Conservation (phyloP, 2,329 filamentous ascomycete species). For the Didymella keratinophila region DNA sequence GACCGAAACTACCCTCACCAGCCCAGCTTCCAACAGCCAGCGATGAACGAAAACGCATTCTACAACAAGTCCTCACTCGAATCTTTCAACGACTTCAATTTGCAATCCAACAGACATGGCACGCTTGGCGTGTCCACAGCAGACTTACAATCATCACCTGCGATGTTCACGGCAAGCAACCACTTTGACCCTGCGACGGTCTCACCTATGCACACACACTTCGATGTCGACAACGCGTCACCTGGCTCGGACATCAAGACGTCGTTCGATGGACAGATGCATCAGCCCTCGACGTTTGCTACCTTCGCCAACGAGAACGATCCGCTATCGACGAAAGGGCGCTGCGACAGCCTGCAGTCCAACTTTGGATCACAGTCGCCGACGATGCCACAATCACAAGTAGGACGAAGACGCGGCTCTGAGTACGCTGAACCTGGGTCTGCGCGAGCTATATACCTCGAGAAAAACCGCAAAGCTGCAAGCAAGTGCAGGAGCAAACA, state of each 20-base stretch:
- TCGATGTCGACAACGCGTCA: slow-evolving; percentile 10
- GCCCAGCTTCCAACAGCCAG: not conserved
- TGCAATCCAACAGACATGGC: not conserved
- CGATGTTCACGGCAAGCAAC: slow-evolving; percentile 17
- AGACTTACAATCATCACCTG: slow-evolving; percentile 1
- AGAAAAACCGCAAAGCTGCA: slow-evolving; percentile 74
- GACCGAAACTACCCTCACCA: not conserved
- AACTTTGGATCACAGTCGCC: slow-evolving; percentile 9
- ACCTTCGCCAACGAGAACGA: not conserved
- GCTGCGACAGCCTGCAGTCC: slow-evolving; percentile 14
- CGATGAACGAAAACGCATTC: not conserved
- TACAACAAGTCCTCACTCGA: not conserved
- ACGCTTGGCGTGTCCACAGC: not conserved
- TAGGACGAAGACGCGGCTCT: slow-evolving; percentile 27
- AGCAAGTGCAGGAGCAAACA: slow-evolving; percentile 76
- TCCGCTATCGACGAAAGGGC: slow-evolving; percentile 1
- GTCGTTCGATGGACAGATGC: not conserved
- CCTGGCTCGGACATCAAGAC: slow-evolving; percentile 7
- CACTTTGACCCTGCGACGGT: slow-evolving; percentile 10
- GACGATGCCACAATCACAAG: not conserved
- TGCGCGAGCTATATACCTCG: slow-evolving; percentile 55
- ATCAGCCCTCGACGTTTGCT: not conserved
- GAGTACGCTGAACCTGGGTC: slow-evolving; percentile 36
- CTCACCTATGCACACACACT: slow-evolving; percentile 21
- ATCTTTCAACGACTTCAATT: not conserved